Evolutionary conservation across 1,284 basidiomycete genomes (phyloP).

Genomic region (Cutaneotrichosporon arboriforme): DNA sequence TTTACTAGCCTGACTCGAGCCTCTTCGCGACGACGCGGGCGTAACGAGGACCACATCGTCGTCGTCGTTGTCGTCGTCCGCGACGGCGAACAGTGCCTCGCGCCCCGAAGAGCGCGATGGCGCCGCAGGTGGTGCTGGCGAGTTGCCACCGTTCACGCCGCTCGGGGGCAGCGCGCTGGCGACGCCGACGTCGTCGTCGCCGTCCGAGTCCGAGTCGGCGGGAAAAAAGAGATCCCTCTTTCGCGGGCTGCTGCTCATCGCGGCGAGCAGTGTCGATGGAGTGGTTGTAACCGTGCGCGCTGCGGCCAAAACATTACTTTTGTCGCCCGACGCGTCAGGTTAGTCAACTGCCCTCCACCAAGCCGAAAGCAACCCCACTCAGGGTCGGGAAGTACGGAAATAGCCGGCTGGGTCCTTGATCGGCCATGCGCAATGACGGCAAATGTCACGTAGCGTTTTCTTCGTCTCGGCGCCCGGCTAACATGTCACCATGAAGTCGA

Average conservation of each 20-base stretch:
- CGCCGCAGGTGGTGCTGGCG: too few species aligned
- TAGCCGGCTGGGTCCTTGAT: too few species aligned
- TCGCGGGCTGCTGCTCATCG: conserved; percentile 7
- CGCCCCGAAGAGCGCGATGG: background rate
- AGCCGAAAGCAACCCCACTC: too few species aligned
- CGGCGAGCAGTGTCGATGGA: background rate
- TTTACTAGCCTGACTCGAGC: background rate
- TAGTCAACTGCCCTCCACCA: background rate
- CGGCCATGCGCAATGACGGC: too few species aligned
- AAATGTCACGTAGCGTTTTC: too few species aligned
- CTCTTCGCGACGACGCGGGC: background rate
- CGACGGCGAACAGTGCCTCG: conserved; percentile 12
- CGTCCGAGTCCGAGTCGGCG: conserved; percentile 19
- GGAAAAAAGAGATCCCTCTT: conserved; percentile 19
- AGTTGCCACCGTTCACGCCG: background rate
- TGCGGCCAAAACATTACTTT: background rate
- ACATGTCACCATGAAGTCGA: too few species aligned
- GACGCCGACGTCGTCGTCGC: background rate
- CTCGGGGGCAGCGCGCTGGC: background rate
- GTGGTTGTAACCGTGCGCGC: background rate
- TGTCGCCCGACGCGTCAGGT: conserved; percentile 1
- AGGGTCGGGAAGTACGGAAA: too few species aligned
- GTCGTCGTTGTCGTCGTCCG: conserved; percentile 10
- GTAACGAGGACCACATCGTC: conserved; percentile 1
- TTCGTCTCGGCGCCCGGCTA: too few species aligned